These are phyloP conservation scores for Moesziomyces parantarcticus DNA, from an alignment of 1,284 basidiomycete species.

Conservation along the genomic window DNA sequence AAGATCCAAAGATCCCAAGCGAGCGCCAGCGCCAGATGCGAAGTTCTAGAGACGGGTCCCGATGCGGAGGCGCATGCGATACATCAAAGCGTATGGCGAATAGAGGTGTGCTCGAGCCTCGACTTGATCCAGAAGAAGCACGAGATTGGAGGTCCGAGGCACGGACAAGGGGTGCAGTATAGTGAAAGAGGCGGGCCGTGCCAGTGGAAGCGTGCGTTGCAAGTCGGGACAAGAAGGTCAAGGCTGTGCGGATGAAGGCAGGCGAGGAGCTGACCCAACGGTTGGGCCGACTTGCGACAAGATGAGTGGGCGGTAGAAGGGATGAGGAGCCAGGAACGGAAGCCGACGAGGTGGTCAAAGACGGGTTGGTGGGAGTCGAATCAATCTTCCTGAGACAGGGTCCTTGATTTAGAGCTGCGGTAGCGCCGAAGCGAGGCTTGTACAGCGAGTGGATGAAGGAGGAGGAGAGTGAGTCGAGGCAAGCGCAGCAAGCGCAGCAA, in stretches of 20 bases:
- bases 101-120: background rate
- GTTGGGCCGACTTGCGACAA: constrained; percentile 12
- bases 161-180: background rate
- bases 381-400: constrained; percentile 27
- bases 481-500: too few species aligned
- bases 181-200: background rate
- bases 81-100: constrained; percentile 2
- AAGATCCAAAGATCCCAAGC: constrained; percentile 9
- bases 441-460: constrained; percentile 7
- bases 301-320: background rate
- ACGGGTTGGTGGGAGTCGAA: constrained; percentile 3
- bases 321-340: background rate
- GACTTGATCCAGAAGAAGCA: background rate
- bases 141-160: background rate
- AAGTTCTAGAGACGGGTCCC: constrained; percentile 13
- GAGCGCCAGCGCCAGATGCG: constrained; percentile 25
- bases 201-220: background rate
- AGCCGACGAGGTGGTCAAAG: constrained; percentile 1
- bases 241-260: background rate
- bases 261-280: constrained; percentile 19
- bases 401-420: constrained; percentile 24
- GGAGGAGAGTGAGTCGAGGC: background rate
- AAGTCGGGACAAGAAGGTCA: background rate
- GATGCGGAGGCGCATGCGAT: constrained; percentile 17
- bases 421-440: constrained; percentile 42